Percentiles rank a stretch among this genome's conserved stretches.
Evolutionary conservation across 2,329 filamentous ascomycete genomes (phyloP).

Genomic region (Pseudomassariella vexata): DNA sequence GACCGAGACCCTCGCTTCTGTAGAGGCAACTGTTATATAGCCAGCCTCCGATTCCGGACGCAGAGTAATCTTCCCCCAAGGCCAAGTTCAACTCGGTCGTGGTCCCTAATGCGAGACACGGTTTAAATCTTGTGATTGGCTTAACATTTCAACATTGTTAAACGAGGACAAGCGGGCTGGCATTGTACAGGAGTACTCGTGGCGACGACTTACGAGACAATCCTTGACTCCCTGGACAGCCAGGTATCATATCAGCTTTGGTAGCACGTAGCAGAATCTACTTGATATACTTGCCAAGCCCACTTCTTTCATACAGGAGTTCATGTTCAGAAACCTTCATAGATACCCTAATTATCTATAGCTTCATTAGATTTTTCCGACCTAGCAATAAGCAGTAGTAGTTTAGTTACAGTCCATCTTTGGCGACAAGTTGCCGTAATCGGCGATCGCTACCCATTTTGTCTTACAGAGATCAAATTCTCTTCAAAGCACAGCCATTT

Average conservation of each 20-base stretch:
- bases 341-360: no score
- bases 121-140: constrained; percentile 38
- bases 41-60: constrained; percentile 35
- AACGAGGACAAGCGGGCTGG: not conserved
- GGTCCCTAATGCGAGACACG: constrained; percentile 45
- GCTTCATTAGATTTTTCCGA: no score
- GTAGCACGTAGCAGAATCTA: no score
- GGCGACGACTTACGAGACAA: constrained; percentile 25
- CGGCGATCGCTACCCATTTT: no score
- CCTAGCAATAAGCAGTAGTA: no score
- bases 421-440: no score
- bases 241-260: no score
- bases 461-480: no score
- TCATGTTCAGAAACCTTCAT: no score
- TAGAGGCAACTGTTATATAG: constrained; percentile 51
- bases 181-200: constrained; percentile 19
- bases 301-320: no score
- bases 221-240: constrained; percentile 28
- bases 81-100: constrained; percentile 48
- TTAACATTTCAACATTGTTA: not conserved
- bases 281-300: no score
- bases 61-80: constrained; percentile 33
- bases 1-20: constrained; percentile 50
- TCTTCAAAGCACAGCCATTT: not conserved
- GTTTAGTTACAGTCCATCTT: no score